Conservation (phyloP, 805 yeast genomes). For the Sugiyamaella chiloensis region DNA sequence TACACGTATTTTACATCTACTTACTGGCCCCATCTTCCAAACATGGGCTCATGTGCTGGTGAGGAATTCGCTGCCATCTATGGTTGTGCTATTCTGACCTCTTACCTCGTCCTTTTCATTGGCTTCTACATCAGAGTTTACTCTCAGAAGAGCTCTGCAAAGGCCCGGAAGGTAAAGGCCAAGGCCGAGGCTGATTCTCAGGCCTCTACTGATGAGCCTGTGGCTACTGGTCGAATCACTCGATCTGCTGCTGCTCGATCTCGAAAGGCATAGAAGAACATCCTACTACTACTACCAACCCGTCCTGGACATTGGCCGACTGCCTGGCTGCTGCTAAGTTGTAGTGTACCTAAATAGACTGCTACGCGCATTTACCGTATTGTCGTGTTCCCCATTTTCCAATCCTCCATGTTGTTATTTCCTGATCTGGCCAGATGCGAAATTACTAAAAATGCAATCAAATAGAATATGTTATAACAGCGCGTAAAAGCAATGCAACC, state of each 20-base stretch:
- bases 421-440: too few relatives aligned
- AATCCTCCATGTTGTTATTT: too few relatives aligned
- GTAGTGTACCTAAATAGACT: too few relatives aligned
- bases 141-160: constrained; percentile 35
- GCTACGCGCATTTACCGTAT: too few relatives aligned
- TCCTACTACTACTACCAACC: neutral
- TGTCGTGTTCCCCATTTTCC: too few relatives aligned
- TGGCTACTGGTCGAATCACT: constrained; percentile 15
- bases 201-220: constrained; percentile 14
- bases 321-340: neutral
- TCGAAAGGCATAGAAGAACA: constrained; percentile 14
- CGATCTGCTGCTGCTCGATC: constrained; percentile 20
- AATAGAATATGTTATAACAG: too few relatives aligned
- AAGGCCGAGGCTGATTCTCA: constrained; percentile 11
- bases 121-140: constrained; percentile 88
- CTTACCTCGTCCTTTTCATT: constrained; percentile 85
- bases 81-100: constrained; percentile 84
- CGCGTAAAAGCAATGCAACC: too few relatives aligned
- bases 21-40: constrained; percentile 67
- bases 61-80: constrained; percentile 88
- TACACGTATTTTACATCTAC: constrained; percentile 81
- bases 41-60: constrained; percentile 84
- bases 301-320: neutral
- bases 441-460: too few relatives aligned
- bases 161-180: constrained; percentile 20